Base-by-base conservation (phyloP, 768 basidiomycete genomes). In the Tricholoma furcatifolium region DNA sequence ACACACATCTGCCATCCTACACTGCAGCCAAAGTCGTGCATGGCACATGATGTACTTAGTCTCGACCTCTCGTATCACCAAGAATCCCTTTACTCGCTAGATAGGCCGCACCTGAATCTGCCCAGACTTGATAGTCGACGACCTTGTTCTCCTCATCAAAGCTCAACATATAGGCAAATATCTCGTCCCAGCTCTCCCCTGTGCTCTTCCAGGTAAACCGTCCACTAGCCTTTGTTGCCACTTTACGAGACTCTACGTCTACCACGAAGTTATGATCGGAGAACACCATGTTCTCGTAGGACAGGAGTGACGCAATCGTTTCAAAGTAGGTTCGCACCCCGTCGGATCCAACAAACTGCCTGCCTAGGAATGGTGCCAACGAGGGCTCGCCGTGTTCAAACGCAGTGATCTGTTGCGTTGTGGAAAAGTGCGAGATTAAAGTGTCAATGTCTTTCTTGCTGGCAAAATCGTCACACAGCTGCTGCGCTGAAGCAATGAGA, bases 121-220 rank as follows among this genome's bases (percentile, higher is more conserved):
- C 82, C 84, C 85, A 87, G 2, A 87, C 75, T 60, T 87, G 79
- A 72, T 84, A 85, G 39, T 74, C 69, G 20, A 70, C 70, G n/a
- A 87, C 70, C 65, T 79, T 85, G 50, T 67, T 61, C 24, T 76
- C 74, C 20, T 79, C 72, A 50, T 85, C 84, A 61, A 85, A 85
- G 62, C 81, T 81, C 55, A 87, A 65, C 15, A 78, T 70, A 58
- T 85, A 85, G 8, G 71, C 67, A 59, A 87, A 87, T 14, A 71
- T 74, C 69, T 87, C 85, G 23, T 81, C 67, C 85, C 85, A 87
- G 43, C 72, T 73, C 62, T 85, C 70, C 40, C 64, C 60, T 4
- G 80, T 81, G 55, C 71, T 67, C 51, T 60, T 63, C 85, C 85
- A 86, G 2, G 75, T 81, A 65, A 86, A 87, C 18, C 52, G 71